Evolutionary conservation across 371 early-diverging fungal species (phyloP).

Genomic region (Mortierella sp.): DNA sequence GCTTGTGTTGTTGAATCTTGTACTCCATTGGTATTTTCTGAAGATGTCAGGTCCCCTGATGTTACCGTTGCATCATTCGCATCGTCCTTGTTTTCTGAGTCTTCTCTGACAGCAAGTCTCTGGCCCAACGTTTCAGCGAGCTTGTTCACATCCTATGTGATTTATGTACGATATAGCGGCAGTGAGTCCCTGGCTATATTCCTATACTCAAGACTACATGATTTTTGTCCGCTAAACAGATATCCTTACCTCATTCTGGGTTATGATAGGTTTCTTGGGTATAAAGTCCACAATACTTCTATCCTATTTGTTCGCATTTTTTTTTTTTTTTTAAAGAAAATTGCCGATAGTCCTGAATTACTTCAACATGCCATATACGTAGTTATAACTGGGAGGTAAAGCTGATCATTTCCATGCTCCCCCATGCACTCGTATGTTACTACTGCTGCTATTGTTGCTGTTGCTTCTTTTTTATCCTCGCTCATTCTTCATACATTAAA

Average conservation of each 20-base stretch:
- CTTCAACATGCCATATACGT: not conserved
- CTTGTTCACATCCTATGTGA: conserved; percentile 17
- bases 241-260: conserved; percentile 15
- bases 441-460: too few species aligned
- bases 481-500: not conserved
- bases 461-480: not conserved
- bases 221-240: not conserved
- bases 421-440: not conserved
- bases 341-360: not conserved
- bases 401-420: not conserved
- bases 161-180: too few species aligned
- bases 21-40: not conserved
- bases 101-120: conserved; percentile 21
- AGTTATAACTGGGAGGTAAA: too few species aligned
- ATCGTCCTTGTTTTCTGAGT: conserved; percentile 7
- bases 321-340: not conserved
- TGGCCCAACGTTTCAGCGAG: conserved; percentile 28
- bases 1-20: not conserved
- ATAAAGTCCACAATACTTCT: conserved; percentile 39
- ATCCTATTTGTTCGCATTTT: conserved; percentile 24
- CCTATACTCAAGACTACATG: too few species aligned
- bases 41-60: not conserved
- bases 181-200: too few species aligned
- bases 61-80: not conserved
- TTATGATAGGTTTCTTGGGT: conserved; percentile 7